Conservation (phyloP, 169 alveolate genomes). For the Plasmodium sp. region DNA sequence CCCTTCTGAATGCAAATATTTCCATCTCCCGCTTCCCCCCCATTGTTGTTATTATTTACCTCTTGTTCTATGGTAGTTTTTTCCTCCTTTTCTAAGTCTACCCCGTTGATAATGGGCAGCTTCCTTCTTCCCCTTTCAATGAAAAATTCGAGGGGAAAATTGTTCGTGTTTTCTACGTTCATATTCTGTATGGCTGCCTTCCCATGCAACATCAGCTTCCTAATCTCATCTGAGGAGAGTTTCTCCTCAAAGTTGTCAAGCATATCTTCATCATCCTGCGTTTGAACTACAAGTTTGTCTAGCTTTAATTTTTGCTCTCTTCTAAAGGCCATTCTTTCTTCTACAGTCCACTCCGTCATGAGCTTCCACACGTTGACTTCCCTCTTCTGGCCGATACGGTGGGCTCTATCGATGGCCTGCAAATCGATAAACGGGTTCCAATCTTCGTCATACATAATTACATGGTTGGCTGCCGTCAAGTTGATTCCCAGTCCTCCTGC, state of each 20-base stretch:
- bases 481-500: constrained; percentile 99
- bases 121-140: constrained; percentile 75
- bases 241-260: constrained; percentile 78
- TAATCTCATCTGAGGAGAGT: constrained; percentile 87
- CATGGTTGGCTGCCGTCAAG: constrained; percentile 98
- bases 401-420: constrained; percentile 99
- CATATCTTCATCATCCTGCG: constrained; percentile 78
- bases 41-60: constrained; percentile 60
- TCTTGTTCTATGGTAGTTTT: constrained; percentile 62
- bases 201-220: constrained; percentile 89
- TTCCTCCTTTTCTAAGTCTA: constrained; percentile 72
- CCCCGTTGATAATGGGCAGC: constrained; percentile 76
- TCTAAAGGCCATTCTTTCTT: constrained; percentile 98
- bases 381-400: constrained; percentile 98
- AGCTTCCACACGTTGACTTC: constrained; percentile 97
- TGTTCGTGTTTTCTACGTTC: constrained; percentile 74
- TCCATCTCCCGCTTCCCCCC: background rate
- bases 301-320: constrained; percentile 93
- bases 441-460: constrained; percentile 99
- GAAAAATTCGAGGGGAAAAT: constrained; percentile 76
- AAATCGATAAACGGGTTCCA: constrained; percentile 99
- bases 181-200: constrained; percentile 85
- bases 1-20: constrained; percentile 27
- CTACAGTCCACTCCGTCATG: constrained; percentile 98
- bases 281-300: constrained; percentile 89